Evolutionary conservation across 345 rosid genomes (phyloP).

Genomic region (Gossypium ekmanianum): DNA sequence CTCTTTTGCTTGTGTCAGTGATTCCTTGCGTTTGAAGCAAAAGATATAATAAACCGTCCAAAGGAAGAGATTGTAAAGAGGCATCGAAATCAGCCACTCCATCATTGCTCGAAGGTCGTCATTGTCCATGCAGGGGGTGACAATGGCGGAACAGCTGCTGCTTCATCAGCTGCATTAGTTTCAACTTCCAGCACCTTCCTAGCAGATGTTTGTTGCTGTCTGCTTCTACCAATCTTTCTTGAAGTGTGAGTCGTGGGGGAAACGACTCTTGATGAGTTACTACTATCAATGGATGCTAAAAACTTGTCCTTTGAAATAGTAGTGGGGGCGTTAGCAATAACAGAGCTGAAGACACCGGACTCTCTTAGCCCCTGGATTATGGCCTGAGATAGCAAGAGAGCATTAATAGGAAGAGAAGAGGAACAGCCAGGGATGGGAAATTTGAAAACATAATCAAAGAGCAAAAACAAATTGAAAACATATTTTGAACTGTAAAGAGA

Average conservation of each 20-base stretch:
- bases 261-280: constrained; percentile 50
- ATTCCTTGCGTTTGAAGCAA: background rate
- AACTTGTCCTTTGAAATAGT: constrained; percentile 55
- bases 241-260: constrained; percentile 49
- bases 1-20: background rate
- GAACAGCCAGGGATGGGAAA: background rate
- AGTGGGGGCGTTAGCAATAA: constrained; percentile 52
- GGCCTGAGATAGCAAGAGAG: constrained; percentile 40
- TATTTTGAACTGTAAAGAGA: background rate
- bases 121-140: constrained; percentile 55
- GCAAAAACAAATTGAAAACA: background rate
- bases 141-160: constrained; percentile 84
- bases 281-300: constrained; percentile 41
- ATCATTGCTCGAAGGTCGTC: constrained; percentile 16
- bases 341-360: constrained; percentile 75
- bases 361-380: constrained; percentile 79
- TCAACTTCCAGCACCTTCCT: constrained; percentile 51
- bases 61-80: background rate
- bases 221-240: constrained; percentile 41
- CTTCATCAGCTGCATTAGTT: constrained; percentile 24
- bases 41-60: background rate
- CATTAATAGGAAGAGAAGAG: background rate
- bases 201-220: constrained; percentile 43
- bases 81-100: background rate
- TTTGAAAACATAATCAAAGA: background rate